Conservation (phyloP, 2,329 filamentous ascomycete genomes). For the Byssochlamys sp. region DNA sequence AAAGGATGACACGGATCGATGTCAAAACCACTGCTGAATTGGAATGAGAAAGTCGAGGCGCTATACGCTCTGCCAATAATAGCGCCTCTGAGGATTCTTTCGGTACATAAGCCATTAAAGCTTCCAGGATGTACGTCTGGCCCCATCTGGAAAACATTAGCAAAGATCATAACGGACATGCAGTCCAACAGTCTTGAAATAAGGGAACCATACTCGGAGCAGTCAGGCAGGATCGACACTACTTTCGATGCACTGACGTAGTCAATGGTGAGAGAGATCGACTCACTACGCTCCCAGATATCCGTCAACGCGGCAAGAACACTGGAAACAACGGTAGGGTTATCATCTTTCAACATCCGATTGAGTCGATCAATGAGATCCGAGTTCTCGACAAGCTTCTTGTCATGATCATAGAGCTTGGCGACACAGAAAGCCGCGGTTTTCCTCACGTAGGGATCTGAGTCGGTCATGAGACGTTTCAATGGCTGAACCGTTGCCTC, state of each 20-base stretch:
- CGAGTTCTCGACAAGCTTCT: conserved; percentile 75
- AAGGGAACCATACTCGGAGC: conserved; percentile 66
- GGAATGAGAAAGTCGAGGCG: conserved; percentile 89
- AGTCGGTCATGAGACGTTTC: conserved; percentile 71
- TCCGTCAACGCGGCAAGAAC: conserved; percentile 86
- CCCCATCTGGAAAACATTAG: conserved; percentile 61
- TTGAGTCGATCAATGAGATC: conserved; percentile 90
- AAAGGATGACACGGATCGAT: conserved; percentile 89
- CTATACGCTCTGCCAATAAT: conserved; percentile 82
- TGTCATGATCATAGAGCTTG: conserved; percentile 95
- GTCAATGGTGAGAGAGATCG: conserved; percentile 95
- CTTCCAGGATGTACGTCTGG: conserved; percentile 95
- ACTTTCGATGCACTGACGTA: conserved; percentile 97
- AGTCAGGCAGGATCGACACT: conserved; percentile 89
- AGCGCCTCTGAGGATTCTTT: conserved; percentile 81
- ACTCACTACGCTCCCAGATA: conserved; percentile 96
- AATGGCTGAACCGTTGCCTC: conserved; percentile 78
- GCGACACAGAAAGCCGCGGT: conserved; percentile 93
- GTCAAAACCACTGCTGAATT: conserved; percentile 95
- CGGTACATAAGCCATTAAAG: conserved; percentile 93
- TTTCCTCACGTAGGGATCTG: conserved; percentile 93
- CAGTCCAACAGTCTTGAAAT: neutral
- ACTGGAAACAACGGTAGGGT: conserved; percentile 92
- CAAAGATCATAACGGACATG: neutral
- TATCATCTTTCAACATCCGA: conserved; percentile 81